These are phyloP conservation scores for Plasmodium chabaudi DNA, from an alignment of 169 alveolate genomes.

Conservation along the genomic window DNA sequence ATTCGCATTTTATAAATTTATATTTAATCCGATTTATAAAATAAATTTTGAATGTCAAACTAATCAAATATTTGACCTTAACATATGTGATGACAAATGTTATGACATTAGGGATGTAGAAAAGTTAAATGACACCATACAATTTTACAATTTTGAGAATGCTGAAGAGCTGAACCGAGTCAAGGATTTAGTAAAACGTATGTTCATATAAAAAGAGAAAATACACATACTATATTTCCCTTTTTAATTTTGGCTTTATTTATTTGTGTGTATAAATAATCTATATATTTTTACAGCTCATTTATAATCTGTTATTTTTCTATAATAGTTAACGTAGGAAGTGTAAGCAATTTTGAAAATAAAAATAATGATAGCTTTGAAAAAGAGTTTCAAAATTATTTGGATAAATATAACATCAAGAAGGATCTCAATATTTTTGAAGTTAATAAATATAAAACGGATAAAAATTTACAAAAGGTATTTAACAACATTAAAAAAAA, in stretches of 20 bases:
- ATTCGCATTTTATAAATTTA: conserved; percentile 43
- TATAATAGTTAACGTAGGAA: conserved; percentile 23
- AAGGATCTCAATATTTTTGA: conserved; percentile 8
- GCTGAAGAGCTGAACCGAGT: background rate
- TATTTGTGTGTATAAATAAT: background rate
- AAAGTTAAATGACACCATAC: conserved; percentile 1
- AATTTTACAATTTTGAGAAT: background rate
- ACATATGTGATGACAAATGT: background rate
- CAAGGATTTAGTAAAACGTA: background rate
- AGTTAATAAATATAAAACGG: conserved; percentile 19
- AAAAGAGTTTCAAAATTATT: background rate
- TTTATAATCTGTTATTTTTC: background rate
- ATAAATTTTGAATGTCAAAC: conserved; percentile 12
- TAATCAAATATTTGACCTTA: background rate
- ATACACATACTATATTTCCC: background rate
- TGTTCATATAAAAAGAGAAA: background rate
- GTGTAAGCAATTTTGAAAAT: background rate
- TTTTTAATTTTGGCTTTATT: background rate
- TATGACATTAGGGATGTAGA: background rate
- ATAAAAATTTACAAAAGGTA: conserved; percentile 23
- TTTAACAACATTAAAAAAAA: conserved; percentile 8
- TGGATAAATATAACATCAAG: conserved; percentile 8
- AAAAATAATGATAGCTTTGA: background rate
- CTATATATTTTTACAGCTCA: background rate
- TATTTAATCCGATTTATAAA: conserved; percentile 38